phyloP scores from a whole-genome alignment of 1,284 basidiomycete genomes.

The Fomitopsis palustris region DNA sequence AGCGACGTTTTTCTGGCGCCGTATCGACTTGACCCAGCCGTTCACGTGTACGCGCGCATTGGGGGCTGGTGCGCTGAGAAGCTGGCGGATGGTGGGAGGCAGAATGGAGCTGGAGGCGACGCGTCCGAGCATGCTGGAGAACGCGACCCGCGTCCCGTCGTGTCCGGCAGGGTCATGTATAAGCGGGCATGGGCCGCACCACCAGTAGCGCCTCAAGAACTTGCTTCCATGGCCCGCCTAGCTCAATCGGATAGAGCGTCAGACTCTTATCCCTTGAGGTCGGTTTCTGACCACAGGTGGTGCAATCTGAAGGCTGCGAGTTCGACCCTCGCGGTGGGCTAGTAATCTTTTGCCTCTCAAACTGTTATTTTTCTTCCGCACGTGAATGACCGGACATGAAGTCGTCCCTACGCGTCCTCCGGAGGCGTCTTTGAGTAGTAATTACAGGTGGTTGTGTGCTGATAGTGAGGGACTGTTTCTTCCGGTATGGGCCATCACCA shows the following conservation, averaged over 20 bases:
- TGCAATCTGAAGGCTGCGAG: conserved; percentile 52
- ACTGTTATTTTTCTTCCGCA: too few species aligned
- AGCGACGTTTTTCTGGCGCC: conserved; percentile 82
- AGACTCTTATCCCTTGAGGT: conserved; percentile 44
- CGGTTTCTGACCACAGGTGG: not conserved
- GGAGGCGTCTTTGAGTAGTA: too few species aligned
- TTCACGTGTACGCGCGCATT: conserved; percentile 38
- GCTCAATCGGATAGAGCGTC: conserved; percentile 88
- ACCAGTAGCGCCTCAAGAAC: too few species aligned
- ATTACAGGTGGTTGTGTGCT: too few species aligned
- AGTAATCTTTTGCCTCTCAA: conserved; percentile 18
- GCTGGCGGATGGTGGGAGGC: conserved; percentile 55
- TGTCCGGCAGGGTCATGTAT: too few species aligned
- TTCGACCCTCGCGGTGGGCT: conserved; percentile 91
- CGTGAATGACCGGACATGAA: too few species aligned
- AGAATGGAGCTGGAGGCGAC: conserved; percentile 25
- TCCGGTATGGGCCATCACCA: too few species aligned
- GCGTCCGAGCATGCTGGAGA: not conserved
- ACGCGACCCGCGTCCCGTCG: not conserved
- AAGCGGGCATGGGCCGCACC: too few species aligned
- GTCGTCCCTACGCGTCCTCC: too few species aligned
- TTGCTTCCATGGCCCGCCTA: conserved; percentile 51
- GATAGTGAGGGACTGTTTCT: too few species aligned
- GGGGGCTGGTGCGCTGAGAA: conserved; percentile 32
- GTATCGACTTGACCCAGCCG: conserved; percentile 84